Evolutionary conservation across 2,329 filamentous ascomycete species (phyloP).

Genomic region (Gaeumannomyces sp.): DNA sequence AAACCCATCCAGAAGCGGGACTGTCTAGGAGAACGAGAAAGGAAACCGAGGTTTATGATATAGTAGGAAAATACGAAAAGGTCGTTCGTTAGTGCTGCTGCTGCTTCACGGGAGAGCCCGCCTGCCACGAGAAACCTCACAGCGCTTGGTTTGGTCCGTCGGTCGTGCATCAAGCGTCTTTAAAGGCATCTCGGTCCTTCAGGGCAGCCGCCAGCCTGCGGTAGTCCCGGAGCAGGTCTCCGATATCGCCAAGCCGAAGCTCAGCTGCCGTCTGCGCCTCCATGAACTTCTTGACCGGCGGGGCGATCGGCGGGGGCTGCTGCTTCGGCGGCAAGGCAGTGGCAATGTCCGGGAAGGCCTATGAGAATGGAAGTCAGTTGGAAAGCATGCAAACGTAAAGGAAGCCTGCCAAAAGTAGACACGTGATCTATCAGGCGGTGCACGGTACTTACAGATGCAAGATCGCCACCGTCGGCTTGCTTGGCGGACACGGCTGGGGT

Average conservation of each 20-base stretch:
- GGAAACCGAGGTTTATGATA: too few relatives aligned
- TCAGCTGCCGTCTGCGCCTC: constrained; percentile 65
- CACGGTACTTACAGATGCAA: constrained; percentile 45
- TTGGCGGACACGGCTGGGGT: constrained; percentile 32
- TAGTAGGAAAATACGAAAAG: too few relatives aligned
- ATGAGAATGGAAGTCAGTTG: not conserved
- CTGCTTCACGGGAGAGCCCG: not conserved
- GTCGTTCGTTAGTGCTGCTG: not conserved
- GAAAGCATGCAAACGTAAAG: not conserved
- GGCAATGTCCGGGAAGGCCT: constrained; percentile 58
- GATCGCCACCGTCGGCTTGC: constrained; percentile 46
- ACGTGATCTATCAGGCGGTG: not conserved
- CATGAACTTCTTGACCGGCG: constrained; percentile 68
- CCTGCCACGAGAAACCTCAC: not conserved
- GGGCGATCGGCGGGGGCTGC: constrained; percentile 44
- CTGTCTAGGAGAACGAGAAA: not conserved
- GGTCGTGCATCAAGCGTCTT: constrained; percentile 23
- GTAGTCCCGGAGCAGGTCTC: constrained; percentile 68
- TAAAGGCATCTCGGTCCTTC: constrained; percentile 56
- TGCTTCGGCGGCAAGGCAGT: constrained; percentile 46
- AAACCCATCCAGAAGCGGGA: not conserved
- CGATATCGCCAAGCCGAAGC: constrained; percentile 65
- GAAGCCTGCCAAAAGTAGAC: not conserved
- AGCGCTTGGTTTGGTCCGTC: not conserved
- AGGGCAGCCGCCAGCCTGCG: constrained; percentile 61